phyloP scores from a whole-genome alignment of 805 yeast species.

The Saccharomycopsis selenospora region DNA sequence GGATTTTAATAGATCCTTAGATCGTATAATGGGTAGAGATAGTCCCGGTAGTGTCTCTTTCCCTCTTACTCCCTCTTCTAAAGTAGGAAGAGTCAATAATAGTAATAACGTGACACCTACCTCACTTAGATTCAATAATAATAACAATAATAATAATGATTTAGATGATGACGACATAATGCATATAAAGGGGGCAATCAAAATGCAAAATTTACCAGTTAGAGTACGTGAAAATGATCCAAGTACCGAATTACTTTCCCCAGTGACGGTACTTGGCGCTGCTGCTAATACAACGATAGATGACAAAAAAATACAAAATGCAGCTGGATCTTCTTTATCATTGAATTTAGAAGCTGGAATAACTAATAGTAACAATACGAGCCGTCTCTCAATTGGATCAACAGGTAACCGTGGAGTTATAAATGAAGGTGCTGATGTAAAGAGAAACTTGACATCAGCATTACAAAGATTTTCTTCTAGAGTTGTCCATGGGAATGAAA shows the following conservation, averaged over 20 bases:
- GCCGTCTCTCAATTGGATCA: neutral
- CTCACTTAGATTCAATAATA: neutral
- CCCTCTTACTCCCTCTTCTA: neutral
- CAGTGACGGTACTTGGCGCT: neutral
- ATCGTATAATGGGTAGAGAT: constrained; percentile 1
- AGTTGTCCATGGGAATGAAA: constrained; percentile 19
- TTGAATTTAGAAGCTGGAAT: constrained; percentile 1
- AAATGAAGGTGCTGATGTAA: constrained; percentile 7
- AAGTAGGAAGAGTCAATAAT: neutral
- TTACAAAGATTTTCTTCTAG: constrained; percentile 16
- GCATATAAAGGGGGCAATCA: constrained; percentile 9
- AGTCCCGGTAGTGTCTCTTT: neutral
- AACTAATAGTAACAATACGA: neutral
- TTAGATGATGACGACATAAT: constrained; percentile 7
- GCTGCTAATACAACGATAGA: neutral
- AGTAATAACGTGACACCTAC: neutral
- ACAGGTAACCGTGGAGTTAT: neutral
- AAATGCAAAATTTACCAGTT: constrained; percentile 16
- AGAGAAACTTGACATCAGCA: constrained; percentile 16
- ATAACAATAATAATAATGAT: neutral
- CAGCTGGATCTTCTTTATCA: neutral
- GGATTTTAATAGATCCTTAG: neutral
- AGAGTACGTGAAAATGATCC: constrained; percentile 13
- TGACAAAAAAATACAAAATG: no score
- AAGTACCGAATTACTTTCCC: constrained; percentile 14